Base-by-base conservation (phyloP, 2,329 filamentous ascomycete species). In the Fusarium hostae region DNA sequence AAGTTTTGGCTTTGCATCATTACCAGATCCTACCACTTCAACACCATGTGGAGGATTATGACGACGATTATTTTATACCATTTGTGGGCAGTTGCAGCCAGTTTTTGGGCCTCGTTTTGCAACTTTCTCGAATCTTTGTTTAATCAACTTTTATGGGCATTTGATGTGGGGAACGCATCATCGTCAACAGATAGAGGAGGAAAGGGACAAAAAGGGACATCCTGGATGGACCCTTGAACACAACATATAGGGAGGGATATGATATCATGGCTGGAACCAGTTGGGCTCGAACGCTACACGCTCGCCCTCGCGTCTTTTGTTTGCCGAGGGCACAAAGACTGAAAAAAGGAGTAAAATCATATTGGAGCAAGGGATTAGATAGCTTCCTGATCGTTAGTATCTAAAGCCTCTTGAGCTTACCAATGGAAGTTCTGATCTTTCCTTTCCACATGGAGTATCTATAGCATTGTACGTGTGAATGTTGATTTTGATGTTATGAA, bases 391-490 rank as follows among this genome's bases (percentile, higher is more conserved):
- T 72, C 68, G 55, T 73, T 47, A 66, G 61, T 66, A 50, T 63
- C 48, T 52, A 60, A 70, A 69, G 71, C 74, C 66, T 50, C 35
- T 65, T 60, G 35, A 63, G 75, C 75, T 77, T 68, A 54, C 66
- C 68, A 77, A 77, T 77, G 75, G 75, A 77, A 76, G 73, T 73
- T 59, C 66, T 71, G 34, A 63, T 77, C 74, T 73, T 75, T 76
- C 71, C 45, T 70, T 73, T 65, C 73, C 66, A 69, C 24, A 65
- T 24, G 24, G 30, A 59, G 35, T 55, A 39, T 48, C 51, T 37
- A 20, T 20, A 52, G 35, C 22, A 37, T 40, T 65, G 60, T 22
- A 24, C 58, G 34, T 39, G 57, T 60, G 54, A 54, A 58, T 57
- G 44, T 59, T 32, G 22, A 12, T 13, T 35, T 37, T 24, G 28